Evolutionary conservation across 2,329 filamentous ascomycete genomes (phyloP), one percentile per base, ranked within the genome.

Genomic region (Sarocladiaceae sp.): DNA sequence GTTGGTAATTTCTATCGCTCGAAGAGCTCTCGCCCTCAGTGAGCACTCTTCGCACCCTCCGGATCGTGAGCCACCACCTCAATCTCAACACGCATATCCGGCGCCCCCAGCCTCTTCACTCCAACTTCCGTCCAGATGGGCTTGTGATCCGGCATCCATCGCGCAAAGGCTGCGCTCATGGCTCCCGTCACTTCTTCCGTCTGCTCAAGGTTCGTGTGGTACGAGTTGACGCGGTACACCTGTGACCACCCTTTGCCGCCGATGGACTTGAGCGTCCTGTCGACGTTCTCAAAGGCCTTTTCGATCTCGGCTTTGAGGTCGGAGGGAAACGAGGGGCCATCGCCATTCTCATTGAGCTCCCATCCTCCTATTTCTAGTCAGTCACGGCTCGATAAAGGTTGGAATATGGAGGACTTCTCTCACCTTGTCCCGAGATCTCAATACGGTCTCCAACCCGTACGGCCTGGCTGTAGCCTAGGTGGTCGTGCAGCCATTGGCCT

Each of bases 171-270:
- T 27, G 65, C 47, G 2, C 69, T 60, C 64, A 78, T 70, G 5
- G 59, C 59, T 0, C 50, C 60, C 12, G 69, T 44, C 1, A 58
- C 61, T 42, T 68, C 63, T 13, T 68, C 16, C 7, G 45, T 43
- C 21, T 52, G 45, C 65, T 64, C 3, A 10, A 40, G 35, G 35
- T 27, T 40, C 2, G 67, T 56, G 45, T 72, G 66, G 47, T 73
- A 76, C 2, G 66, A 67, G 15, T 63, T 66, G 18, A 76, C 61
- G 0, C 62, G 60, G 55, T 58, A 75, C 0, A 81, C 77, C 47
- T 80, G 73, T n/a, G 56, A 55, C 72, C 72, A 78, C 3, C 74
- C 76, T 46, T 73, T 69, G 1, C 73, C 74, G 1, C 79, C 78
- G 0, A 75, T 76, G 13, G 69, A 52, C 33, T 65, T 68, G 4